phyloP scores from a whole-genome alignment of 352 stramenopile genomes.

The Globisporangium yorkense region DNA sequence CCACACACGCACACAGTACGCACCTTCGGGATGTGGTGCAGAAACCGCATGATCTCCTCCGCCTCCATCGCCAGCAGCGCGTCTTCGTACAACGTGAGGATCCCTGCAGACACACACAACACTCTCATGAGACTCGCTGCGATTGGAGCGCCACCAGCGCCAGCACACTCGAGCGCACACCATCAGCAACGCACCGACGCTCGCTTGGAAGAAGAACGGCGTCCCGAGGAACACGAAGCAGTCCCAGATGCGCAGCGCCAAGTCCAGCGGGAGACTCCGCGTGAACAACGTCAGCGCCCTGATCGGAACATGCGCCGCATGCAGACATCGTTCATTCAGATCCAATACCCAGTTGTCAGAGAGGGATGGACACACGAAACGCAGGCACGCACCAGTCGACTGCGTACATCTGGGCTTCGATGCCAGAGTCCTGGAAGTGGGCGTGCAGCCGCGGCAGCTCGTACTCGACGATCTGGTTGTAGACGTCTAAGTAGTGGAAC shows the following conservation, averaged over 20 bases:
- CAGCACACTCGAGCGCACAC: too few relatives aligned
- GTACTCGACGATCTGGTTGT: constrained; percentile 78
- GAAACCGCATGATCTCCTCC: constrained; percentile 70
- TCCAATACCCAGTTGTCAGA: too few relatives aligned
- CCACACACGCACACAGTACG: not conserved
- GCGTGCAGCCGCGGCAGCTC: constrained; percentile 55
- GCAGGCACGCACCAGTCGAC: constrained; percentile 63
- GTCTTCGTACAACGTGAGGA: constrained; percentile 68
- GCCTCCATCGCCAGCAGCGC: constrained; percentile 64
- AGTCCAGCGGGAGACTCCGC: constrained; percentile 56
- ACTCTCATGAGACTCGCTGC: not conserved
- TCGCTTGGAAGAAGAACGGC: constrained; percentile 85
- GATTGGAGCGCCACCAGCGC: not conserved
- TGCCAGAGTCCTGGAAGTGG: constrained; percentile 68
- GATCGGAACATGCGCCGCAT: too few relatives aligned
- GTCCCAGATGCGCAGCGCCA: constrained; percentile 79
- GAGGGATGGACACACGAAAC: not conserved
- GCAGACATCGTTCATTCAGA: too few relatives aligned
- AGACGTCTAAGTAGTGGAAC: constrained; percentile 78
- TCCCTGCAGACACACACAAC: constrained; percentile 23
- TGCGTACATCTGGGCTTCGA: constrained; percentile 84
- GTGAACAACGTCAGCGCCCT: constrained; percentile 83
- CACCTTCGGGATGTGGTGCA: constrained; percentile 74
- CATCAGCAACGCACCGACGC: constrained; percentile 45
- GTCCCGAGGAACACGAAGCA: constrained; percentile 76